Evolutionary conservation across 495 filamentous ascomycete species (phyloP).

Genomic region (Cudoniella acicularis): DNA sequence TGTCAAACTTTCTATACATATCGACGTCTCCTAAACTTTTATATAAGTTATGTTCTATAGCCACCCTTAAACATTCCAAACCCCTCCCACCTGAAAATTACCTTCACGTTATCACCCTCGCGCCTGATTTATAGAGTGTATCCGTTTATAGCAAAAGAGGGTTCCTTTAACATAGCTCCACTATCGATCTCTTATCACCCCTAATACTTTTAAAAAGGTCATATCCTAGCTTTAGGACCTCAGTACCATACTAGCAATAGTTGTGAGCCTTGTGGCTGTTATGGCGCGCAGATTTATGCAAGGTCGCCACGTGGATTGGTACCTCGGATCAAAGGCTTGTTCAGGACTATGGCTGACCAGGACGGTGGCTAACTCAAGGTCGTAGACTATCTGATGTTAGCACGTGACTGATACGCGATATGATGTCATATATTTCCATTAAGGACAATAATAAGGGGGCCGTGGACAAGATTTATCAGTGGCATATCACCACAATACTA

Average conservation of each 20-base stretch:
- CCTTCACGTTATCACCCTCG: conserved; percentile 1
- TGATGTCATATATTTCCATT: too few species aligned
- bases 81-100: conserved; percentile 1
- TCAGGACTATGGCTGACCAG: too few species aligned
- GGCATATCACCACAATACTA: too few species aligned
- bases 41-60: not conserved
- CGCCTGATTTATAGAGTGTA: not conserved
- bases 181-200: too few species aligned
- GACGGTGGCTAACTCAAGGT: too few species aligned
- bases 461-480: too few species aligned
- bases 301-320: not conserved
- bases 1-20: not conserved
- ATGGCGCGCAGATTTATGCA: too few species aligned
- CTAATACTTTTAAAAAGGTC: not conserved
- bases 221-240: not conserved
- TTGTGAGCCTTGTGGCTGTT: not conserved
- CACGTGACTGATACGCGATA: too few species aligned
- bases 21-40: not conserved
- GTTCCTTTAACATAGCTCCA: not conserved
- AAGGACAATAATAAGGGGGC: too few species aligned
- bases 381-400: too few species aligned
- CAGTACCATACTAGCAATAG: not conserved
- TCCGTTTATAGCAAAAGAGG: not conserved
- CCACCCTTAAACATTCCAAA: conserved; percentile 1
- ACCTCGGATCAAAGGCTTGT: not conserved